Evolutionary conservation across 768 basidiomycete genomes (phyloP).

Genomic region (Amanita fuliginea): DNA sequence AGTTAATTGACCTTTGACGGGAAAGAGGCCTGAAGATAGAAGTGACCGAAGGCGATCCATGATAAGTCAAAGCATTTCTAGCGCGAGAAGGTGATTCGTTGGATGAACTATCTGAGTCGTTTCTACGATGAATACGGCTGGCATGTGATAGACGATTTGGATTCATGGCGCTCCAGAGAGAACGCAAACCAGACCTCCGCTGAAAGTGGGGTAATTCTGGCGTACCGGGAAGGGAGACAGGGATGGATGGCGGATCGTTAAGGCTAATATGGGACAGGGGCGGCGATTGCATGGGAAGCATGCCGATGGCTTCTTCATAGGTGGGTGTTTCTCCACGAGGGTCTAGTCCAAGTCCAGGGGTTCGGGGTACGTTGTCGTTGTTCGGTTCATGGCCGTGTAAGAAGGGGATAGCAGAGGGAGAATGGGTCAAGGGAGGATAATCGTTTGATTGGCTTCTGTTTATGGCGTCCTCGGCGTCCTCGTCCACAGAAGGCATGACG

Average conservation of each 20-base stretch:
- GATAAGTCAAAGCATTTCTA: conserved; percentile 17
- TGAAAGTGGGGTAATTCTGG: conserved; percentile 12
- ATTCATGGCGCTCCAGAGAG: conserved; percentile 19
- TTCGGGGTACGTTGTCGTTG: conserved; percentile 16
- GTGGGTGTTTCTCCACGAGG: conserved; percentile 56
- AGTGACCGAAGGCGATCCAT: conserved; percentile 22
- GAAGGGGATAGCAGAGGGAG: conserved; percentile 31
- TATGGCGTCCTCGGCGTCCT: conserved; percentile 19
- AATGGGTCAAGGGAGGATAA: conserved; percentile 28
- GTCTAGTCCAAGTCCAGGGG: conserved; percentile 13
- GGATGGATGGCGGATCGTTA: conserved; percentile 9
- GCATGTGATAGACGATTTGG: conserved; percentile 23
- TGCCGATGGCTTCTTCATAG: conserved; percentile 46
- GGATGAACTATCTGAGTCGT: conserved; percentile 18
- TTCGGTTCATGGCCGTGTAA: conserved; percentile 23
- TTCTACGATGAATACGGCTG: conserved; percentile 14
- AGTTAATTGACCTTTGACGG: conserved; percentile 33
- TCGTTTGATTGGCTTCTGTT: conserved; percentile 19
- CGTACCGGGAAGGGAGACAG: conserved; percentile 9
- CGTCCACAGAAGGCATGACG: conserved; percentile 25
- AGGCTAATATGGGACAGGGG: conserved; percentile 3
- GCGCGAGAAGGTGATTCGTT: conserved; percentile 14
- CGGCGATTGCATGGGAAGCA: background rate
- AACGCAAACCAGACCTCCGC: conserved; percentile 36
- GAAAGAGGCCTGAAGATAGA: conserved; percentile 38